Evolutionary conservation across 1,284 basidiomycete genomes (phyloP).

Genomic region (Peniophora sp.): DNA sequence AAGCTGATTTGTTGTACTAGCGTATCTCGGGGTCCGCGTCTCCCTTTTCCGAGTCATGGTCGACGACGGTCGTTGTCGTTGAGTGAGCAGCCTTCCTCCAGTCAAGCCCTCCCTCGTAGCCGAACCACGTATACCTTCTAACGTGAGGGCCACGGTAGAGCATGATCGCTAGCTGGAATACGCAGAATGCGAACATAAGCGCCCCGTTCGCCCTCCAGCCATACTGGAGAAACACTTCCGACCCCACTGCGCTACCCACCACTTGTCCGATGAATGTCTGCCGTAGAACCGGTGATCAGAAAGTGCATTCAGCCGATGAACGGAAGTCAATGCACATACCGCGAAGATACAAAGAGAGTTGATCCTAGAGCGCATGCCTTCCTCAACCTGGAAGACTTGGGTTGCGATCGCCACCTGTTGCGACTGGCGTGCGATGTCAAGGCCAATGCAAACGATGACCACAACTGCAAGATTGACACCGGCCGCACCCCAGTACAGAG

Average conservation of each 20-base stretch:
- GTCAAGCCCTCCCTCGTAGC: conserved; percentile 25
- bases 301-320: background rate
- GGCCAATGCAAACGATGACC: conserved; percentile 33
- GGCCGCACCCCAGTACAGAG: conserved; percentile 36
- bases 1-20: too few species aligned
- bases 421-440: conserved; percentile 42
- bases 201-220: conserved; percentile 45
- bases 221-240: conserved; percentile 38
- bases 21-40: too few species aligned
- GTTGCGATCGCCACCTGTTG: conserved; percentile 33
- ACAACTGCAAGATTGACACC: conserved; percentile 37
- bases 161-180: conserved; percentile 29
- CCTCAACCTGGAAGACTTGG: conserved; percentile 28
- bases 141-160: conserved; percentile 35
- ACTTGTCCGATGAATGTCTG: conserved; percentile 38
- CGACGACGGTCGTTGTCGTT: too few species aligned
- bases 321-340: conserved; percentile 13
- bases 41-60: too few species aligned
- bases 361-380: conserved; percentile 35
- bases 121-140: conserved; percentile 28
- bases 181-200: conserved; percentile 37
- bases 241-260: conserved; percentile 45
- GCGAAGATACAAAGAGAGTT: conserved; percentile 43
- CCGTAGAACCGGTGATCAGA: conserved; percentile 9
- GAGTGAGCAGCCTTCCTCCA: conserved; percentile 13